Conservation (phyloP, 306 rosid species). For the Sicyos edulis region DNA sequence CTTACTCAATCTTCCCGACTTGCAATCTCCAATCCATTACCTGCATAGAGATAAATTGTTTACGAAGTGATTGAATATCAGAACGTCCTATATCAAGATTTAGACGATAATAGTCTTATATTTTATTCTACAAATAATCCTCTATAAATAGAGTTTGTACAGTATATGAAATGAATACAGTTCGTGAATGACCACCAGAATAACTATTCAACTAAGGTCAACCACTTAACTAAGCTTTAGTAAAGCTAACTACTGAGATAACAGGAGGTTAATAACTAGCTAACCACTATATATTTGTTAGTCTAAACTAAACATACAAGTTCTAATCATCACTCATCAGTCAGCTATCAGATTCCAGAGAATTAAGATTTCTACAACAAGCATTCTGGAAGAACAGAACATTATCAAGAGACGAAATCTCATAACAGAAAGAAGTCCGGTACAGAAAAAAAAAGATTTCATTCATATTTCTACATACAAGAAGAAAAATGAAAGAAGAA, state of each 20-base stretch:
- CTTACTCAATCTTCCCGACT: conserved; percentile 30
- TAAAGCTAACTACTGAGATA: too few species aligned
- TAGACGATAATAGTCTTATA: too few species aligned
- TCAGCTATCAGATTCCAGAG: not conserved
- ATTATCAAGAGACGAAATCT: not conserved
- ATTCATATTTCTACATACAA: not conserved
- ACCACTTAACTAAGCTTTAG: too few species aligned
- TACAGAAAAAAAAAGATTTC: not conserved
- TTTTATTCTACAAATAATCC: too few species aligned
- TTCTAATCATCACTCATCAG: not conserved
- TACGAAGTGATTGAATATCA: not conserved
- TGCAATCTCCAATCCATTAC: conserved; percentile 83
- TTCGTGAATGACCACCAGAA: too few species aligned
- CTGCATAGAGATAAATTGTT: conserved; percentile 28
- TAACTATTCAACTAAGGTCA: too few species aligned
- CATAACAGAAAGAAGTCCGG: not conserved
- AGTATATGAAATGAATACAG: too few species aligned
- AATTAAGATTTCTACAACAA: not conserved
- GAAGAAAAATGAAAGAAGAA: not conserved
- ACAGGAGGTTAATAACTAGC: too few species aligned
- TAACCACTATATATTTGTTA: too few species aligned
- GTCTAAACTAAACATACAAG: not conserved
- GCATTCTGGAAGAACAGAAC: not conserved
- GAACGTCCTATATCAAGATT: not conserved
- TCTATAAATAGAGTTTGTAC: too few species aligned